Conservation (phyloP, 2,329 filamentous ascomycete genomes). For the Huntiella abstrusa region DNA sequence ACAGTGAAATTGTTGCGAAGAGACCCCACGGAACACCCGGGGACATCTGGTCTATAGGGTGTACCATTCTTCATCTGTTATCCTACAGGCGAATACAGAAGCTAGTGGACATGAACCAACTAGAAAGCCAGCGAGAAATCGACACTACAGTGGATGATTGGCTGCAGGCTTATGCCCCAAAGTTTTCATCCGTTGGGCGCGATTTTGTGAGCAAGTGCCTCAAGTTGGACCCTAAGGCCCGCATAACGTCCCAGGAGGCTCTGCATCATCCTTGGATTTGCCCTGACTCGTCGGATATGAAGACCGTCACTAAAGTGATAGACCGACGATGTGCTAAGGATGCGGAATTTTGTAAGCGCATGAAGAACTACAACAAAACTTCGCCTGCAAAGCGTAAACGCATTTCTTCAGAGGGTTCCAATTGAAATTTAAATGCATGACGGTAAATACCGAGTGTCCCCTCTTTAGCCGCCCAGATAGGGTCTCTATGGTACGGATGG, state of each 20-base stretch:
- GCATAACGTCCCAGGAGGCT: slow-evolving; percentile 6
- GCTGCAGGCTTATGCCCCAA: no score
- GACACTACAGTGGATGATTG: no score
- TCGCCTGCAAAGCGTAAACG: no score
- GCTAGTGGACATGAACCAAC: no score
- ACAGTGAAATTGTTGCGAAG: slow-evolving; percentile 23
- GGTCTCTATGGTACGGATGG: no score
- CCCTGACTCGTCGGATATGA: slow-evolving; percentile 3
- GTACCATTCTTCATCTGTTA: slow-evolving; percentile 23
- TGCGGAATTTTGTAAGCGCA: neutral
- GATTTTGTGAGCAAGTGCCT: slow-evolving; percentile 8
- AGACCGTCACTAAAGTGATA: neutral
- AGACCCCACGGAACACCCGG: slow-evolving; percentile 20
- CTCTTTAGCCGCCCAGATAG: no score
- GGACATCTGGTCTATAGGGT: slow-evolving; percentile 35
- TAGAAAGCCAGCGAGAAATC: no score
- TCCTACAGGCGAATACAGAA: no score
- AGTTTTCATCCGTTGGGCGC: slow-evolving; percentile 3
- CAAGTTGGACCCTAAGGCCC: neutral
- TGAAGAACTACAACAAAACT: neutral
- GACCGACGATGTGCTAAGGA: neutral
- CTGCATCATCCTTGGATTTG: slow-evolving; percentile 7
- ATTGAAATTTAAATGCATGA: no score
- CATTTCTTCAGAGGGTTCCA: no score
- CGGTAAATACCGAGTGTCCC: no score